Evolutionary conservation across 2,329 filamentous ascomycete genomes (phyloP).

Genomic region (Aspergillus sp.): DNA sequence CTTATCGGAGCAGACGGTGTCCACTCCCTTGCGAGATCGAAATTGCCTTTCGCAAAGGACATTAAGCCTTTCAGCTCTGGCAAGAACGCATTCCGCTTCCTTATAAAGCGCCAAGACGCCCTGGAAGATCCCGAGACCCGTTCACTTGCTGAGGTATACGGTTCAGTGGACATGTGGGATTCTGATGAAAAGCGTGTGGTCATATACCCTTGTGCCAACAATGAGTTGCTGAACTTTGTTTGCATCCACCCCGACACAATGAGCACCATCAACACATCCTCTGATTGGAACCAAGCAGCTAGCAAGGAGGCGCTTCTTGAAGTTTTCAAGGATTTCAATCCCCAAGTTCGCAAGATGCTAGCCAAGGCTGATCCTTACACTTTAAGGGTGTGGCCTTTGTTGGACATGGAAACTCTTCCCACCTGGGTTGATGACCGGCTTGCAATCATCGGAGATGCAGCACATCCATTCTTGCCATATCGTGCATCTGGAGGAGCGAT

Average conservation of each 20-base stretch:
- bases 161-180: conserved; percentile 49
- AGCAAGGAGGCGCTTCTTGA: conserved; percentile 28
- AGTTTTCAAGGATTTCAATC: conserved; percentile 46
- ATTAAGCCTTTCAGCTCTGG: conserved; percentile 50
- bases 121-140: conserved; percentile 43
- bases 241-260: conserved; percentile 51
- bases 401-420: conserved; percentile 63
- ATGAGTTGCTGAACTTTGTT: conserved; percentile 54
- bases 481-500: conserved; percentile 64
- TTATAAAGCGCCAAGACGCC: conserved; percentile 51
- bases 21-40: conserved; percentile 34
- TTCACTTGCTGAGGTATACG: conserved; percentile 40
- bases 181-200: conserved; percentile 48
- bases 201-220: conserved; percentile 51
- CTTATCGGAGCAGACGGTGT: conserved; percentile 60
- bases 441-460: conserved; percentile 66
- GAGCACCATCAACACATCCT: conserved; percentile 42
- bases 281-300: conserved; percentile 35
- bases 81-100: conserved; percentile 61
- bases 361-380: conserved; percentile 47
- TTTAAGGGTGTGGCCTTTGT: conserved; percentile 60
- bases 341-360: conserved; percentile 38
- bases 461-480: conserved; percentile 67
- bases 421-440: conserved; percentile 58
- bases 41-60: conserved; percentile 29